These are phyloP conservation scores for Amauroascus niger DNA, from an alignment of 2,329 filamentous ascomycete genomes.

Conservation along the genomic window DNA sequence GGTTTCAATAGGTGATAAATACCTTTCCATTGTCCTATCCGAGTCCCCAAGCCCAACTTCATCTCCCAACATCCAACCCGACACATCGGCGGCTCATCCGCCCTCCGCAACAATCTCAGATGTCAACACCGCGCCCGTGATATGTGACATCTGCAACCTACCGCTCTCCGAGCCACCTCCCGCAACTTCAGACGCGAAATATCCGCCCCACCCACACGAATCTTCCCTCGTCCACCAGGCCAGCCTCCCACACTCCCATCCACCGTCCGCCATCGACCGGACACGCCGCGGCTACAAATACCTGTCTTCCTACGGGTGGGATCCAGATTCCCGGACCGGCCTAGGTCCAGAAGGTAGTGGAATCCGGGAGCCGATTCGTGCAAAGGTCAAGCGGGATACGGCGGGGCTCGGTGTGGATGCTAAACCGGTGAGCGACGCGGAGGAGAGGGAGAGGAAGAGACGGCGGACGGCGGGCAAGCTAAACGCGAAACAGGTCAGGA, in stretches of 20 bases:
- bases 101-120: neutral
- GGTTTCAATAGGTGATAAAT: conserved; percentile 32
- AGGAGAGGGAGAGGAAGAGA: conserved; percentile 19
- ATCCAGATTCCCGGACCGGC: conserved; percentile 54
- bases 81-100: neutral
- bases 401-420: conserved; percentile 56
- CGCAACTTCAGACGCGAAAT: conserved; percentile 18
- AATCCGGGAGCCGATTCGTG: conserved; percentile 64
- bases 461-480: conserved; percentile 41
- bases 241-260: conserved; percentile 47
- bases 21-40: conserved; percentile 41
- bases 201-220: conserved; percentile 40
- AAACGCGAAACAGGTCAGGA: conserved; percentile 61
- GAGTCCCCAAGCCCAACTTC: conserved; percentile 1
- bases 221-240: conserved; percentile 48
- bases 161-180: conserved; percentile 27
- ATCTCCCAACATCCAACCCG: neutral
- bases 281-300: conserved; percentile 47
- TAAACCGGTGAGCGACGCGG: conserved; percentile 24
- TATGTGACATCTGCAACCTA: conserved; percentile 54
- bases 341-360: conserved; percentile 62
- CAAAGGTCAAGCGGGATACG: conserved; percentile 61
- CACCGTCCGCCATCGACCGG: conserved; percentile 51
- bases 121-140: conserved; percentile 15
- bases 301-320: conserved; percentile 50